Evolutionary conservation across 2,329 filamentous ascomycete species (phyloP).

Genomic region (Delphinella strobiligena): DNA sequence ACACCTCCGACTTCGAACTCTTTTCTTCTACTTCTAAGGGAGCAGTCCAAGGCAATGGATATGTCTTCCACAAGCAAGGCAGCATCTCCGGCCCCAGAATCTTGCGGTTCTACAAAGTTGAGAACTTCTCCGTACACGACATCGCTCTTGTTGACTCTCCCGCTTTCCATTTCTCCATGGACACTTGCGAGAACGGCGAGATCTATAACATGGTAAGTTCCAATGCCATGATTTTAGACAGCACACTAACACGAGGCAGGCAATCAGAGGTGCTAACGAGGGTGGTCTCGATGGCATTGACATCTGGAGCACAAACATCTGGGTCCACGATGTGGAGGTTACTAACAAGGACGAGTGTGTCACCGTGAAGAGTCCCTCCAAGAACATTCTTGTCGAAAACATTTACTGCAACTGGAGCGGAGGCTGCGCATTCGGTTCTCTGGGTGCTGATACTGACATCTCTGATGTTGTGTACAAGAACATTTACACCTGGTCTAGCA

Average conservation of each 20-base stretch:
- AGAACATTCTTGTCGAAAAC: slow-evolving; percentile 46
- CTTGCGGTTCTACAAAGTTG: slow-evolving; percentile 33
- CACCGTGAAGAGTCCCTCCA: slow-evolving; percentile 41
- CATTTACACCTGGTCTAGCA: slow-evolving; percentile 46
- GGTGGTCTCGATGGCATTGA: slow-evolving; percentile 47
- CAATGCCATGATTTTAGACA: no score
- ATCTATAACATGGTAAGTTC: slow-evolving; percentile 46
- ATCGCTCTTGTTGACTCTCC: slow-evolving; percentile 38
- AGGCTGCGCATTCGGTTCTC: slow-evolving; percentile 44
- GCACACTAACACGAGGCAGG: no score
- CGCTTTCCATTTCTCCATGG: slow-evolving; percentile 38
- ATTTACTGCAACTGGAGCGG: slow-evolving; percentile 53
- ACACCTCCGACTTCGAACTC: slow-evolving; percentile 36
- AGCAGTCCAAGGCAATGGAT: slow-evolving; percentile 42
- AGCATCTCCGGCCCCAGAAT: slow-evolving; percentile 31
- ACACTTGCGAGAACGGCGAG: slow-evolving; percentile 40
- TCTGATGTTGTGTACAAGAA: slow-evolving; percentile 43
- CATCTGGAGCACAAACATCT: slow-evolving; percentile 42
- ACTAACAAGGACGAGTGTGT: slow-evolving; percentile 53
- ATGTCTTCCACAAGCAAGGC: slow-evolving; percentile 34
- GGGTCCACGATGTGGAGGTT: slow-evolving; percentile 48
- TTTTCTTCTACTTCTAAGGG: slow-evolving; percentile 41
- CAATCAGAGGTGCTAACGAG: slow-evolving; percentile 39
- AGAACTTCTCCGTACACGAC: slow-evolving; percentile 39
- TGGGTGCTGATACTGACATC: slow-evolving; percentile 38